These are phyloP conservation scores for Crithidia acanthocephali DNA, from an alignment of 208 protist genomes.

Conservation along the genomic window DNA sequence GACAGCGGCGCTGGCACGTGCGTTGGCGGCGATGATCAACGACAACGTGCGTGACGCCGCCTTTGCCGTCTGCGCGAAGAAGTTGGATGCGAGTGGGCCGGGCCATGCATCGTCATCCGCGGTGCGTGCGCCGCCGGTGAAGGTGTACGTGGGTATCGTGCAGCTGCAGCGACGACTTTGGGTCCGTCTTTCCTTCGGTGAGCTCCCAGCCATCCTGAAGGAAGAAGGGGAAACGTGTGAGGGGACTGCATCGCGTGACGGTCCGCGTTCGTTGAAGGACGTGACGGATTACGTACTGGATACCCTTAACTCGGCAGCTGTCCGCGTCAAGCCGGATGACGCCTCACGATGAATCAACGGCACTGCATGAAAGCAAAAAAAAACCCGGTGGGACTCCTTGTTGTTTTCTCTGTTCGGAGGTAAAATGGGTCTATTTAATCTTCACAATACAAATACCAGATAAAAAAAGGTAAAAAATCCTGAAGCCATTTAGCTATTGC, in stretches of 20 bases:
- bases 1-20: conserved; percentile 37
- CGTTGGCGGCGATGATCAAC: neutral
- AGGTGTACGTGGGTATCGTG: conserved; percentile 39
- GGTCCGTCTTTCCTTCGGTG: conserved; percentile 30
- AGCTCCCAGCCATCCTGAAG: neutral
- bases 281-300: neutral
- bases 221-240: neutral
- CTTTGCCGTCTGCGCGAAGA: no score
- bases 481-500: no score
- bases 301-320: conserved; percentile 1
- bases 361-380: no score
- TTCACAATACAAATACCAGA: no score
- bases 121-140: conserved; percentile 20
- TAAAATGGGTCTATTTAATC: no score
- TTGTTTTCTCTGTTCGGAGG: no score
- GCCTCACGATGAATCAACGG: neutral
- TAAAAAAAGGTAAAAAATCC: no score
- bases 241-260: no score
- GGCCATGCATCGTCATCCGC: no score
- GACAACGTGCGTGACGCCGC: neutral
- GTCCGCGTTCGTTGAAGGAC: neutral
- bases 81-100: no score
- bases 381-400: no score
- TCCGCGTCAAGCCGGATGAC: conserved; percentile 1
- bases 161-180: conserved; percentile 51